These are phyloP conservation scores for Gracilaria gracilis DNA, from an alignment of 23 red algal species.

Conservation along the genomic window DNA sequence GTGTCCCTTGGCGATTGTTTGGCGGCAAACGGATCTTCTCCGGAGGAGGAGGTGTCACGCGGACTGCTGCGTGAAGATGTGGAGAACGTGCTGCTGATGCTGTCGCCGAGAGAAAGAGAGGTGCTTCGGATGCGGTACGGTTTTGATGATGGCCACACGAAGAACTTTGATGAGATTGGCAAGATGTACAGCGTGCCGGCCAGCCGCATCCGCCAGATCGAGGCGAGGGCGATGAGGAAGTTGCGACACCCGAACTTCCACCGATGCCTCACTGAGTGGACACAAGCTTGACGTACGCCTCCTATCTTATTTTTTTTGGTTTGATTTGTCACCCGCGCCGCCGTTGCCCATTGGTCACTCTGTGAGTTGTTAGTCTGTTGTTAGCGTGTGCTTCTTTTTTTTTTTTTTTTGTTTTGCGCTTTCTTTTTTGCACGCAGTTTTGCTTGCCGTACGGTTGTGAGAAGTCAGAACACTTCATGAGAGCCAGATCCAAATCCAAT, in stretches of 20 bases:
- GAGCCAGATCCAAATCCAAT: too few relatives aligned
- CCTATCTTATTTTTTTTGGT: neutral
- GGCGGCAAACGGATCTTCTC: constrained; percentile 13
- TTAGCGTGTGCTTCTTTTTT: too few relatives aligned
- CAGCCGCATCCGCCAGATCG: constrained; percentile 94
- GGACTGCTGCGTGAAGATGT: constrained; percentile 75
- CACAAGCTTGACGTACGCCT: neutral
- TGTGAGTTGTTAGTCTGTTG: too few relatives aligned
- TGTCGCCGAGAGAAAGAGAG: constrained; percentile 85
- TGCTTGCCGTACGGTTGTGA: neutral
- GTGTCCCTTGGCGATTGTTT: constrained; percentile 82
- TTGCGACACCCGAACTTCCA: constrained; percentile 80
- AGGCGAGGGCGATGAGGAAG: constrained; percentile 86
- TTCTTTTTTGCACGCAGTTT: neutral
- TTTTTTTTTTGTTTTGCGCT: neutral
- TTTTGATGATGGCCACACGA: constrained; percentile 83
- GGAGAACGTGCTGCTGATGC: constrained; percentile 84
- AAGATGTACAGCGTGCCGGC: constrained; percentile 81
- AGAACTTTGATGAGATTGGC: constrained; percentile 93
- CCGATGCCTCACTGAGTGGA: constrained; percentile 62
- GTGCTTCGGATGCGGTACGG: constrained; percentile 95
- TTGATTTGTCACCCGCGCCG: neutral
- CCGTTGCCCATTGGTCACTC: too few relatives aligned
- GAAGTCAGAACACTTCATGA: too few relatives aligned
- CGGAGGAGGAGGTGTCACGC: constrained; percentile 79